These are phyloP conservation scores for Pistacia integerrima DNA, from an alignment of 345 rosid species.

Conservation along the genomic window DNA sequence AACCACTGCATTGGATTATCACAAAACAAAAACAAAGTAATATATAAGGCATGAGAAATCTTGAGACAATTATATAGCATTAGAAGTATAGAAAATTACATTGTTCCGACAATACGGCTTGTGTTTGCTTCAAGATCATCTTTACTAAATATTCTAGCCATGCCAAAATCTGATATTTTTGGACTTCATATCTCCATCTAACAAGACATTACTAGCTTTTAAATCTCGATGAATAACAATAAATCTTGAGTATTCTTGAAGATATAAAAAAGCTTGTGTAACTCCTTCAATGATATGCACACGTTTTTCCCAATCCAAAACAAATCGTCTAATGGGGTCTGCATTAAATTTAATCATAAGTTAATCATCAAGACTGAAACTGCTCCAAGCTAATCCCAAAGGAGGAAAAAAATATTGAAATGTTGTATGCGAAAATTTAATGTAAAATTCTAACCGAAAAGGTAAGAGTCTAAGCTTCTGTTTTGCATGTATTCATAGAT, in stretches of 20 bases:
- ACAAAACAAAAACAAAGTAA: background rate
- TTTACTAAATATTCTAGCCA: slow-evolving; percentile 42
- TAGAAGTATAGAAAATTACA: slow-evolving; percentile 23
- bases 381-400: too few relatives aligned
- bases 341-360: too few relatives aligned
- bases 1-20: background rate
- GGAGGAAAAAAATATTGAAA: too few relatives aligned
- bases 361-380: too few relatives aligned
- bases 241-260: slow-evolving; percentile 51
- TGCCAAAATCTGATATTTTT: slow-evolving; percentile 51
- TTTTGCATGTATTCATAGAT: too few relatives aligned
- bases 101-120: slow-evolving; percentile 42
- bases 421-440: background rate
- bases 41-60: background rate
- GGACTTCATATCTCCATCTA: slow-evolving; percentile 28
- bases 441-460: too few relatives aligned
- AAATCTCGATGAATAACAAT: slow-evolving; percentile 13
- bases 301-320: slow-evolving; percentile 70
- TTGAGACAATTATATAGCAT: background rate
- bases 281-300: slow-evolving; percentile 54
- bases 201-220: slow-evolving; percentile 29
- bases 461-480: too few relatives aligned
- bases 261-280: background rate
- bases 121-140: too few relatives aligned
- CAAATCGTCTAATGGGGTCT: slow-evolving; percentile 19